A percentile compares a stretch with the other conserved stretches of the same genome.
These are phyloP conservation scores for Phytophthora cryptogea DNA, from an alignment of 352 stramenopile genomes.

Conservation along the genomic window DNA sequence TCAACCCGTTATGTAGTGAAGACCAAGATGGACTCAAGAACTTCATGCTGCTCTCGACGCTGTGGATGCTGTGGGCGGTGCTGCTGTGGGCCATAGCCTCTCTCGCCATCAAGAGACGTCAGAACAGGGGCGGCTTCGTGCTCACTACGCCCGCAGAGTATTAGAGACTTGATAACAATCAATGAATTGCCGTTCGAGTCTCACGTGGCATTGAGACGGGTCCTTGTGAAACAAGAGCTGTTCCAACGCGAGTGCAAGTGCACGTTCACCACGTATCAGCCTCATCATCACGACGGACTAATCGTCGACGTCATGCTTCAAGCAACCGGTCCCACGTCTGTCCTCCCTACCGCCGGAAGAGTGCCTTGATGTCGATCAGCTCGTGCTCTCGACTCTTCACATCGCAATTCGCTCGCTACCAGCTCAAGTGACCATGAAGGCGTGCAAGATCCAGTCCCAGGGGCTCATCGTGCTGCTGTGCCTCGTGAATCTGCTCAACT, in stretches of 20 bases:
- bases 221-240: too few relatives aligned
- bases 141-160: slow-evolving; percentile 16
- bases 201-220: too few relatives aligned
- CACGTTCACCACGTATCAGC: slow-evolving; percentile 6
- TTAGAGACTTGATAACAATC: not conserved
- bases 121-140: slow-evolving; percentile 21
- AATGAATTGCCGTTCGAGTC: not conserved
- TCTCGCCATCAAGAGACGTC: slow-evolving; percentile 23
- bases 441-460: slow-evolving; percentile 32
- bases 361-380: not conserved
- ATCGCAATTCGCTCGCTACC: slow-evolving; percentile 16
- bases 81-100: slow-evolving; percentile 44
- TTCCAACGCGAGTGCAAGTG: not conserved
- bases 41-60: slow-evolving; percentile 51
- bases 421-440: slow-evolving; percentile 14
- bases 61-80: slow-evolving; percentile 59
- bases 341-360: slow-evolving; percentile 7
- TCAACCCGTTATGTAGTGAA: slow-evolving; percentile 50
- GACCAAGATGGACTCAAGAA: slow-evolving; percentile 47
- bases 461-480: slow-evolving; percentile 79
- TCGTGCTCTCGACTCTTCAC: not conserved
- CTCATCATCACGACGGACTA: slow-evolving; percentile 20
- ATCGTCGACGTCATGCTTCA: slow-evolving; percentile 15
- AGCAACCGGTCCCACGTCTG: slow-evolving; percentile 15
- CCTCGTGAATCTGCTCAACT: slow-evolving; percentile 93